Percentiles rank a stretch among this genome's conserved stretches.
Conservation (phyloP, 2,329 filamentous ascomycete species). For the Monilinia laxa region DNA sequence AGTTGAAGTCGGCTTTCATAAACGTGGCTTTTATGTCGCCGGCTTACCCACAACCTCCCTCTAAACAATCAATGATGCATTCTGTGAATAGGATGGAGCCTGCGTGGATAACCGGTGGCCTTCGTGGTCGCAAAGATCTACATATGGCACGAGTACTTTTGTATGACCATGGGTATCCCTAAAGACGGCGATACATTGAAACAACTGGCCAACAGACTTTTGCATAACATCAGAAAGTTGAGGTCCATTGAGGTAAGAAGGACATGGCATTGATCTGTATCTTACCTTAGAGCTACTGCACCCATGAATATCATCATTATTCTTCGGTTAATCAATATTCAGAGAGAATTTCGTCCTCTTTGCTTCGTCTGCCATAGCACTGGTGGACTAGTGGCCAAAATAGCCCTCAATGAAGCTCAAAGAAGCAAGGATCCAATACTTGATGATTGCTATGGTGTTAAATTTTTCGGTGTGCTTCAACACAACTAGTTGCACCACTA, state of each 20-base stretch:
- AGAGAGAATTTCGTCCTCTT: neutral
- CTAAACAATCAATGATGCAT: neutral
- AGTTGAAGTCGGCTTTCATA: neutral
- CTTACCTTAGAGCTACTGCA: neutral
- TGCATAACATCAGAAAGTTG: neutral
- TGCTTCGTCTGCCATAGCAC: conserved; percentile 4
- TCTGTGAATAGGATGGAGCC: neutral
- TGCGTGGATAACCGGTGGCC: neutral
- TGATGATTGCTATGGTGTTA: conserved; percentile 1
- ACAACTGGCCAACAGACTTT: neutral
- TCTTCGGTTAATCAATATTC: neutral
- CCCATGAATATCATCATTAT: neutral
- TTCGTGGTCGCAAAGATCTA: neutral
- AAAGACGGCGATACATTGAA: conserved; percentile 6
- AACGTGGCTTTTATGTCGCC: neutral
- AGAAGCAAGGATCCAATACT: neutral
- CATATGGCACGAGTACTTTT: conserved; percentile 4
- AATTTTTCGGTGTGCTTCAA: neutral
- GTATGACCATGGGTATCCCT: neutral
- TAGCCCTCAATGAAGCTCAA: neutral
- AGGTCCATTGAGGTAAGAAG: neutral
- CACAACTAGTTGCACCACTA: neutral
- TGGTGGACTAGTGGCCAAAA: neutral
- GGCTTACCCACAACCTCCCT: neutral
- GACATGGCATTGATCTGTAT: neutral